phyloP scores from a whole-genome alignment of 148 eudicot species.

The Beta vulgaris region DNA sequence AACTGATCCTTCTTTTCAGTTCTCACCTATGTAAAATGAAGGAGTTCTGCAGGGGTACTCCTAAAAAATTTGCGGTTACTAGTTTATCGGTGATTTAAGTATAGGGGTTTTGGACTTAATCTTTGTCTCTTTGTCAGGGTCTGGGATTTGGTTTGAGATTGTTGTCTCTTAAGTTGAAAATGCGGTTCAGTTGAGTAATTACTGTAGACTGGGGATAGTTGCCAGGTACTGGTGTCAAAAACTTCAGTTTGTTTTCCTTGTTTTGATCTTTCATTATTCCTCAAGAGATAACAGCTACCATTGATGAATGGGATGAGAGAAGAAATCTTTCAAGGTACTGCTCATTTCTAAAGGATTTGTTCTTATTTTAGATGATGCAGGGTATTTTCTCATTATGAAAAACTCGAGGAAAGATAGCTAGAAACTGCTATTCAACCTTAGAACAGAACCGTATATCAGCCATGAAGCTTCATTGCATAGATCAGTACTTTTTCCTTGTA shows the following conservation, averaged over 20 bases:
- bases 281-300: neutral
- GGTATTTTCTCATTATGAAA: neutral
- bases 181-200: neutral
- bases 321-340: neutral
- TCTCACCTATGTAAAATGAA: neutral
- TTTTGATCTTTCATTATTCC: neutral
- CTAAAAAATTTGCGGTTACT: neutral
- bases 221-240: neutral
- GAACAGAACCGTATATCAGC: neutral
- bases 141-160: conserved; percentile 4
- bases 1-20: neutral
- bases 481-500: neutral
- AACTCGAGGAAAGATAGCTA: neutral
- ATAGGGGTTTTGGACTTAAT: neutral
- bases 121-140: neutral
- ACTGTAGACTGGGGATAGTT: neutral
- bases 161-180: neutral
- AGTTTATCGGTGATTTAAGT: neutral
- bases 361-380: neutral
- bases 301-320: neutral
- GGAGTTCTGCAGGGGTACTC: neutral
- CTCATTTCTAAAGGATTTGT: neutral
- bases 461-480: neutral
- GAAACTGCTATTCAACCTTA: neutral
- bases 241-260: neutral